Evolutionary conservation across 2,329 filamentous ascomycete species (phyloP).

Genomic region (Colletotrichum shisoi): DNA sequence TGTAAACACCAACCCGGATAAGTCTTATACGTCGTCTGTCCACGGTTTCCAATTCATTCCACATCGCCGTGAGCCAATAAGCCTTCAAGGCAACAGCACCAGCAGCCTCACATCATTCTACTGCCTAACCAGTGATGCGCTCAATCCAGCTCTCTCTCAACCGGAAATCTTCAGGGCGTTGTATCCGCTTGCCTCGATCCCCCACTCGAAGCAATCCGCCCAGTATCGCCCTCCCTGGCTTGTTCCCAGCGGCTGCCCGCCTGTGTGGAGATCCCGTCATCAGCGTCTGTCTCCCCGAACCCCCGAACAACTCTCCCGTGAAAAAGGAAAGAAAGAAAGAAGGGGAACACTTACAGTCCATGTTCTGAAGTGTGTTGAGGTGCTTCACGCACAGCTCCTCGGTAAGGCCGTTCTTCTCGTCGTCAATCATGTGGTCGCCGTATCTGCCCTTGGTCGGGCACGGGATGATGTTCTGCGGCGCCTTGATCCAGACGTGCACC

Average conservation of each 20-base stretch:
- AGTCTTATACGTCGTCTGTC: not conserved
- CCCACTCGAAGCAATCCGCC: slow-evolving; percentile 35
- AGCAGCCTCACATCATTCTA: no score
- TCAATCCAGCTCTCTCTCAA: not conserved
- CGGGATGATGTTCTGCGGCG: slow-evolving; percentile 4
- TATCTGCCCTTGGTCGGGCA: slow-evolving; percentile 1
- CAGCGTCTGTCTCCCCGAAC: not conserved
- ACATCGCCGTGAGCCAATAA: not conserved
- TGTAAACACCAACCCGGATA: not conserved
- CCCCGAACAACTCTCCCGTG: no score
- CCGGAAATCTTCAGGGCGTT: slow-evolving; percentile 4
- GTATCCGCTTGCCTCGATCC: slow-evolving; percentile 33
- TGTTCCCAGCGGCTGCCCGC: not conserved
- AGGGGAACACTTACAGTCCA: slow-evolving; percentile 15
- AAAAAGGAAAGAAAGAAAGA: no score
- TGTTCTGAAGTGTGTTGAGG: slow-evolving; percentile 9
- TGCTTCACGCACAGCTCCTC: slow-evolving; percentile 7
- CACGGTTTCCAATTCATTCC: not conserved
- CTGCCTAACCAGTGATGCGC: no score
- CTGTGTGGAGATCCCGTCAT: not conserved
- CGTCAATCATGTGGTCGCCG: slow-evolving; percentile 1
- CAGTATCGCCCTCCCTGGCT: slow-evolving; percentile 14
- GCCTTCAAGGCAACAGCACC: no score
- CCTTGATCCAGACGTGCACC: slow-evolving; percentile 29
- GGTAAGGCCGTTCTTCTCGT: not conserved